A percentile compares a stretch with the other conserved stretches of the same genome.
Evolutionary conservation across 306 rosid genomes (phyloP).

Genomic region (Medicago ruthenica): DNA sequence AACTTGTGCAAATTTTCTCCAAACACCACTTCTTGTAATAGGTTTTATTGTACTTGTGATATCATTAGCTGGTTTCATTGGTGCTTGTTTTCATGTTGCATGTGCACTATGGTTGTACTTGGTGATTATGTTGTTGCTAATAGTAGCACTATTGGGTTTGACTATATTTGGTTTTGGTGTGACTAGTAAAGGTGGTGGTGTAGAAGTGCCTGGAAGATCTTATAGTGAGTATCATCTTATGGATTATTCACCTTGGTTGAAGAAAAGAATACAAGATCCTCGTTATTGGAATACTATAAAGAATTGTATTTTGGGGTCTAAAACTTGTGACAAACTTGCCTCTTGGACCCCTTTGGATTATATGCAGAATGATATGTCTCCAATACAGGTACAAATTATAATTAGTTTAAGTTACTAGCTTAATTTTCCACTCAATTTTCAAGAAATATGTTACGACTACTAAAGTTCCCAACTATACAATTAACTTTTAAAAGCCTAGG

Average conservation of each 20-base stretch:
- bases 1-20: constrained; percentile 80
- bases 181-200: constrained; percentile 73
- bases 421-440: too few relatives aligned
- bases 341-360: constrained; percentile 81
- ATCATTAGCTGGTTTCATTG: constrained; percentile 89
- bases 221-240: constrained; percentile 69
- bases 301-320: constrained; percentile 82
- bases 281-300: constrained; percentile 72
- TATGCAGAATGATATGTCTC: constrained; percentile 73
- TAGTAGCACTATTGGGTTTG: constrained; percentile 64
- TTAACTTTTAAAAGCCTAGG: too few relatives aligned
- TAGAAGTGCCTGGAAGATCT: constrained; percentile 71
- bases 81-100: constrained; percentile 92
- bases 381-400: constrained; percentile 73
- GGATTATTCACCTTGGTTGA: constrained; percentile 83
- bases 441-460: neutral
- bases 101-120: constrained; percentile 93
- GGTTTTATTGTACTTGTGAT: constrained; percentile 82
- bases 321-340: constrained; percentile 65
- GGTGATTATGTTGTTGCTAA: constrained; percentile 77
- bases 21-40: constrained; percentile 77
- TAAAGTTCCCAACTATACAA: neutral
- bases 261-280: constrained; percentile 66
- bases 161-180: constrained; percentile 87
- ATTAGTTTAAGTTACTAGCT: neutral